A percentile compares a stretch with the other conserved stretches of the same genome.
Evolutionary conservation across 1,284 basidiomycete species (phyloP).

Genomic region (Naganishia cerealis): DNA sequence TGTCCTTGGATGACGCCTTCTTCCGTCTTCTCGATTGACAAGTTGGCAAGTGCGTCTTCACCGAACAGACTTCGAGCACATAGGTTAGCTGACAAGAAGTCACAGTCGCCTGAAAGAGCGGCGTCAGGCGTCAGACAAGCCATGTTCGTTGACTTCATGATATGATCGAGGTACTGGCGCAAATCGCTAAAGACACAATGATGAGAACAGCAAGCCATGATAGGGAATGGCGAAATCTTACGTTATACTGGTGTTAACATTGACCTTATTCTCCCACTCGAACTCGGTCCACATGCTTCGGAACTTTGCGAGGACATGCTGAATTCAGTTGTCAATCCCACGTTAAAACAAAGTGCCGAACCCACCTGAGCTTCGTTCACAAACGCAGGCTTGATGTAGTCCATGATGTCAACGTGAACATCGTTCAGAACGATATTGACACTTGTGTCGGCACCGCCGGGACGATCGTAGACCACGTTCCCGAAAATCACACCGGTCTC

Average conservation of each 20-base stretch:
- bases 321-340: constrained; percentile 30
- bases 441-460: constrained; percentile 77
- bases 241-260: constrained; percentile 79
- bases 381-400: constrained; percentile 96
- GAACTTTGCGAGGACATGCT: constrained; percentile 61
- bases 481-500: constrained; percentile 95
- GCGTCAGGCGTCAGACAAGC: constrained; percentile 92
- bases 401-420: constrained; percentile 99
- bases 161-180: constrained; percentile 78
- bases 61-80: constrained; percentile 89
- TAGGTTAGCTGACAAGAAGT: constrained; percentile 90
- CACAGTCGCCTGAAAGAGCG: constrained; percentile 84
- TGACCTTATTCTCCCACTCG: constrained; percentile 97
- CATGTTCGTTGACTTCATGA: constrained; percentile 94
- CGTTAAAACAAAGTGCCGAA: constrained; percentile 19
- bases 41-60: constrained; percentile 95
- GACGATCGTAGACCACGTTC: constrained; percentile 95
- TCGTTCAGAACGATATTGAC: constrained; percentile 84
- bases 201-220: not conserved
- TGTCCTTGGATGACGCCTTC: constrained; percentile 80
- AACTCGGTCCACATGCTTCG: constrained; percentile 97
- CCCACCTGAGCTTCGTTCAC: constrained; percentile 90
- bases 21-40: constrained; percentile 88
- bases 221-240: constrained; percentile 50
- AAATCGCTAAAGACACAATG: constrained; percentile 61